Evolutionary conservation across 139 green algal genomes (phyloP).

Genomic region (Haematococcus lacustris): DNA sequence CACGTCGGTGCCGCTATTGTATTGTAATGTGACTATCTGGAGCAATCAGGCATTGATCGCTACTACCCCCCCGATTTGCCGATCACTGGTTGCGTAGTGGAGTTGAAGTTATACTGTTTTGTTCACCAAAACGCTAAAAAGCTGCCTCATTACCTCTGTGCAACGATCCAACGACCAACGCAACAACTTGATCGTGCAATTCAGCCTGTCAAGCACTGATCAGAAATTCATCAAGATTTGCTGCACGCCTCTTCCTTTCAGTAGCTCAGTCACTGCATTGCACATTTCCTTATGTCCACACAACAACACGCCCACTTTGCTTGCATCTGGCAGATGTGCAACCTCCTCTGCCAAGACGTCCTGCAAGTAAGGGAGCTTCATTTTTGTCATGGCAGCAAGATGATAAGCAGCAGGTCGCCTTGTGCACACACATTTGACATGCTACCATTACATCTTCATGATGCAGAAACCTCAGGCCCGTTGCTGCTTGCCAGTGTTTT

Average conservation of each 20-base stretch:
- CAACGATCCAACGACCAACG: no score
- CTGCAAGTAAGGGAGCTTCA: slow-evolving; percentile 33
- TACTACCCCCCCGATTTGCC: no score
- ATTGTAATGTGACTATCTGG: no score
- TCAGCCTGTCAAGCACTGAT: no score
- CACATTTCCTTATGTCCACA: slow-evolving; percentile 88
- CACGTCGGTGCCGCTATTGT: no score
- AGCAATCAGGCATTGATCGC: no score
- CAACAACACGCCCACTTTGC: slow-evolving; percentile 52
- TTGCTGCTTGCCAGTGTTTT: neutral
- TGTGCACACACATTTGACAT: neutral
- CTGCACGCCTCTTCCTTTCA: slow-evolving; percentile 28
- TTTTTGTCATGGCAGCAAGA: neutral
- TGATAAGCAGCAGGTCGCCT: neutral
- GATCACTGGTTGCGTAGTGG: no score
- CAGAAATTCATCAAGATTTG: no score
- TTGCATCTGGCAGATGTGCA: neutral
- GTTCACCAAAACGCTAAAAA: no score
- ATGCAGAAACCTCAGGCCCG: neutral
- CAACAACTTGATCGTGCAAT: no score
- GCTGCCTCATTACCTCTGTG: no score
- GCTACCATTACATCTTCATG: neutral
- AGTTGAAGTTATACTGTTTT: no score
- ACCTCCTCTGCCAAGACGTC: slow-evolving; percentile 47
- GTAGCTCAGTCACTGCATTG: slow-evolving; percentile 51